These are phyloP conservation scores for Hypoxylon trugodes DNA, from an alignment of 495 filamentous ascomycete species.

Conservation along the genomic window DNA sequence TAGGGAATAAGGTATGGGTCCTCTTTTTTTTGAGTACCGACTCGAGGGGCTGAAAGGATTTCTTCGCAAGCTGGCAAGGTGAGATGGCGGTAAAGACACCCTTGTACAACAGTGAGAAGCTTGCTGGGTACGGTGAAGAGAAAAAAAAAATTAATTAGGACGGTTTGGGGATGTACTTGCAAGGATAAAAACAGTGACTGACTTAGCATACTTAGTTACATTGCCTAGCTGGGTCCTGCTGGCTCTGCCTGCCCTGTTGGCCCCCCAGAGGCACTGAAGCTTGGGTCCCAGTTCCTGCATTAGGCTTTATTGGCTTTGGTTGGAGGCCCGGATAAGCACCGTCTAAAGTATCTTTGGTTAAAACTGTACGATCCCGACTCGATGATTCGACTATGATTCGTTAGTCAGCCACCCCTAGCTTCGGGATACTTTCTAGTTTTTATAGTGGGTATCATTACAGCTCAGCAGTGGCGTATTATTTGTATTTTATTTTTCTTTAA, in stretches of 20 bases:
- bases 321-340: conserved; percentile 12
- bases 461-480: conserved; percentile 37
- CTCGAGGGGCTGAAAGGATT: conserved; percentile 40
- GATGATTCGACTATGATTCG: conserved; percentile 40
- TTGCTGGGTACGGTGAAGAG: conserved; percentile 40
- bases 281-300: conserved; percentile 41
- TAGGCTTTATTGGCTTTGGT: conserved; percentile 32
- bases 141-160: too few species aligned
- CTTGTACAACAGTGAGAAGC: conserved; percentile 28
- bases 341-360: conserved; percentile 28
- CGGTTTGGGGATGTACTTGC: neutral
- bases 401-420: conserved; percentile 15
- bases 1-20: conserved; percentile 39
- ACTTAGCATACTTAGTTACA: too few species aligned
- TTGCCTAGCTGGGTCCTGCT: too few species aligned
- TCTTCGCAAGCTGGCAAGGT: conserved; percentile 39
- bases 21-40: conserved; percentile 13
- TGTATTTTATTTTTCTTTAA: conserved; percentile 36
- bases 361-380: conserved; percentile 25
- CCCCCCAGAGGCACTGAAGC: too few species aligned
- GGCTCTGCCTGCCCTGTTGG: too few species aligned
- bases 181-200: conserved; percentile 5
- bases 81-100: conserved; percentile 40
- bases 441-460: conserved; percentile 33
- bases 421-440: neutral